Evolutionary conservation across 2,329 filamentous ascomycete species (phyloP).

Genomic region (Pleurostoma richardsiae): DNA sequence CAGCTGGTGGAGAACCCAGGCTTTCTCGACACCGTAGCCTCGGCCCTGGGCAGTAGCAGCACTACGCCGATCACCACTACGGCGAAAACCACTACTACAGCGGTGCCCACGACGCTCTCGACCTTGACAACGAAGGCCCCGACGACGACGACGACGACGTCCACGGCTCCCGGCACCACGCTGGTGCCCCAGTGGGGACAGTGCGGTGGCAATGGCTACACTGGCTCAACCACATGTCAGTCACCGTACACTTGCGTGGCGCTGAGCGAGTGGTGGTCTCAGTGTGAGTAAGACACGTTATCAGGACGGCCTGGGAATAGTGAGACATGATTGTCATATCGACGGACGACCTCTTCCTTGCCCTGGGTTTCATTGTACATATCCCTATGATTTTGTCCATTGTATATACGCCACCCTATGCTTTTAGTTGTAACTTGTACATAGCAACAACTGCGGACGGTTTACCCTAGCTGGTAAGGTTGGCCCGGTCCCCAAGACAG

Average conservation of each 20-base stretch:
- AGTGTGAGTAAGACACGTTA: conserved; percentile 17
- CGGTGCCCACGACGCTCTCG: background rate
- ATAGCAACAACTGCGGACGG: no score
- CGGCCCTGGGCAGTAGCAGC: conserved; percentile 19
- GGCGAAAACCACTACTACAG: conserved; percentile 2
- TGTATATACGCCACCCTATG: no score
- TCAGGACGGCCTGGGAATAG: no score
- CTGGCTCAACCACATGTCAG: conserved; percentile 23
- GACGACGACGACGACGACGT: conserved; percentile 2
- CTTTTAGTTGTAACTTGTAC: no score
- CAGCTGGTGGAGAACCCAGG: conserved; percentile 55
- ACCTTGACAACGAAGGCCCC: conserved; percentile 4
- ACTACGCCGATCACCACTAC: conserved; percentile 3
- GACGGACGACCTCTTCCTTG: no score
- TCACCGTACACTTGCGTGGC: conserved; percentile 22
- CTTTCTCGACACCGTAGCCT: conserved; percentile 42
- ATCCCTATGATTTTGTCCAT: no score
- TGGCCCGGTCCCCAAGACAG: no score
- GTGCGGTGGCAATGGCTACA: conserved; percentile 28
- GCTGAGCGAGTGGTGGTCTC: conserved; percentile 23
- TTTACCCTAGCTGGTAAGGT: no score
- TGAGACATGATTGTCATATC: no score
- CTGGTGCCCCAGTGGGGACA: conserved; percentile 27
- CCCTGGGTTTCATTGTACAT: no score
- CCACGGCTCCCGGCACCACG: conserved; percentile 3